Evolutionary conservation across 2,329 filamentous ascomycete species (phyloP), one percentile per base, ranked within the genome.

Genomic region (Monosporascus sp.): DNA sequence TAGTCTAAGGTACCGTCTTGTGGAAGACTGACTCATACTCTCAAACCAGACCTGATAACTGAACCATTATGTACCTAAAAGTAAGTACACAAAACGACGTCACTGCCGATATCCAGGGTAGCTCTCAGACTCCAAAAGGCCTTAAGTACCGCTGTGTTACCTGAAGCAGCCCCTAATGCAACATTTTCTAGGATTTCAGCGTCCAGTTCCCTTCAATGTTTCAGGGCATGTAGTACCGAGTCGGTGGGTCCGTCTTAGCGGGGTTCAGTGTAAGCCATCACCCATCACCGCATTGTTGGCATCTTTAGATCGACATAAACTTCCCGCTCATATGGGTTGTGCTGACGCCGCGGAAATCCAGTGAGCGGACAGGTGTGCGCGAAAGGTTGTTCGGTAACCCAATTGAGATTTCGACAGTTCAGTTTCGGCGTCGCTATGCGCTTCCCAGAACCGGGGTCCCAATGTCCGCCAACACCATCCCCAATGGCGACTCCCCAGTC

Each of bases 391-490:
- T 54, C 57, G 52, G 54, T 56, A 57, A 52, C 57, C 51, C 47
- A 54, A 54, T 50, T 47, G 46, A 57, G 54, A 47, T 61, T 58
- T 60, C 46, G 57, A 60, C 57, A 59, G 62, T 60, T 57, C 38
- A 24, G 57, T 5, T 9, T 35, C 31, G 14, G 31, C 50, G 61
- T 59, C 66, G 66, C 62, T 67, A 69, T 69, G 67, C 63, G 50
- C 62, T 57, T 61, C 60, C 55, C 56, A 58, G 54, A 59, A 65
- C 46, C 58, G 56, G 62, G 61, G 57, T 56, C 59, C 64, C 59
- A 68, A 69, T 69, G 67, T 68, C 67, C 66, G 64, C 65, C 65
- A 68, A 61, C 60, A 65, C 56, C 56, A 52, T 61, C 57, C 59
- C 61, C 55, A 68, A 68, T 68, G 67, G 67, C 65, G 67, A 68